A percentile compares a stretch with the other conserved stretches of the same genome.
These are phyloP conservation scores for Plectosphaerella cucumerina DNA, from an alignment of 2,329 filamentous ascomycete species.

Conservation along the genomic window DNA sequence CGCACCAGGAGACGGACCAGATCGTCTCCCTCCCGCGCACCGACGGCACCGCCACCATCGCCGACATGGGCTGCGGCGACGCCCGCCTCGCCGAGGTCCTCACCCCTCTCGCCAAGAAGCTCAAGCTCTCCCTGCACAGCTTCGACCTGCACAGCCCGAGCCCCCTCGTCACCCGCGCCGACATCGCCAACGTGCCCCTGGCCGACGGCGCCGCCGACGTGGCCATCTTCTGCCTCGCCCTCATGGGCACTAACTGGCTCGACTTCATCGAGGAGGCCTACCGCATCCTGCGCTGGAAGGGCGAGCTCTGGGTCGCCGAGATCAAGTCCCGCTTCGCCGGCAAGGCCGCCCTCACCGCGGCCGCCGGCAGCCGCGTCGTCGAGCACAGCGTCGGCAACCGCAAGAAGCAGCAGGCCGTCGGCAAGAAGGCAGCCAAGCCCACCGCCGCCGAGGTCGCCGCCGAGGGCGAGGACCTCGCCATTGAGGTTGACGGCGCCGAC, in stretches of 20 bases:
- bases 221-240: constrained; percentile 88
- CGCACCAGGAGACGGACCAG: constrained; percentile 15
- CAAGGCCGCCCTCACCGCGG: constrained; percentile 19
- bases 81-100: constrained; percentile 73
- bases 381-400: constrained; percentile 69
- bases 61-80: constrained; percentile 91
- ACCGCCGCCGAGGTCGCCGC: constrained; percentile 27
- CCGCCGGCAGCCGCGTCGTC: constrained; percentile 33
- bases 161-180: constrained; percentile 76
- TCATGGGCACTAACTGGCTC: constrained; percentile 99
- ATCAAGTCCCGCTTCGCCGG: constrained; percentile 86
- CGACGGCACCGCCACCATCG: constrained; percentile 67
- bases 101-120: constrained; percentile 55
- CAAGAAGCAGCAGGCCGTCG: constrained; percentile 43
- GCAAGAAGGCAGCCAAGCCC: constrained; percentile 39
- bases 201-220: constrained; percentile 74
- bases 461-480: constrained; percentile 51
- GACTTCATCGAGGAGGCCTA: constrained; percentile 95
- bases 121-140: constrained; percentile 72
- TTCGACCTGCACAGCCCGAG: constrained; percentile 82
- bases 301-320: constrained; percentile 95
- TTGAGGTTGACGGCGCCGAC: constrained; percentile 67
- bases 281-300: constrained; percentile 85
- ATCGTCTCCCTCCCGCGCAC: constrained; percentile 64
- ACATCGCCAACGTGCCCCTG: constrained; percentile 81